Evolutionary conservation across 2,329 filamentous ascomycete species (phyloP).

Genomic region (Fusarium subglutinans): DNA sequence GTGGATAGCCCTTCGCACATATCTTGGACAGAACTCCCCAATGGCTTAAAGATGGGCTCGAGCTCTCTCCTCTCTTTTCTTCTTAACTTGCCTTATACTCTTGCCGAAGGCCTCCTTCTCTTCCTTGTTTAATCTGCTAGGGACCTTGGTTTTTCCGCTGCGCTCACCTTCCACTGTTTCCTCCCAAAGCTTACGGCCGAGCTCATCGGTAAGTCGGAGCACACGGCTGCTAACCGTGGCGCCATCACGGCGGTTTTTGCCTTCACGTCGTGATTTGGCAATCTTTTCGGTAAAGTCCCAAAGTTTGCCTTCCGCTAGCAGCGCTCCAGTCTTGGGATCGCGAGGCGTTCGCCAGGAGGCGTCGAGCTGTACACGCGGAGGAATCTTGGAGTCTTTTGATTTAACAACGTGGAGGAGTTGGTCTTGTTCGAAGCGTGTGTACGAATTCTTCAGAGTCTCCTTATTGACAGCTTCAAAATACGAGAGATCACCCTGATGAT

Average conservation of each 20-base stretch:
- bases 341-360: slow-evolving; percentile 79
- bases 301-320: slow-evolving; percentile 77
- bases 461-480: slow-evolving; percentile 99
- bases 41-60: slow-evolving; percentile 58
- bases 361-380: slow-evolving; percentile 72
- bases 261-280: slow-evolving; percentile 82
- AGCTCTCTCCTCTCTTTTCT: slow-evolving; percentile 59
- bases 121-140: slow-evolving; percentile 59
- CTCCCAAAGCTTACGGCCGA: slow-evolving; percentile 76
- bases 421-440: slow-evolving; percentile 87
- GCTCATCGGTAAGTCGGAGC: slow-evolving; percentile 75
- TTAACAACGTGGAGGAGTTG: slow-evolving; percentile 83
- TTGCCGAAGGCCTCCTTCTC: slow-evolving; percentile 57
- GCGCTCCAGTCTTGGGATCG: slow-evolving; percentile 65
- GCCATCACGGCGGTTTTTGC: slow-evolving; percentile 95
- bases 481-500: slow-evolving; percentile 94
- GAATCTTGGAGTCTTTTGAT: slow-evolving; percentile 69
- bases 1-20: background rate
- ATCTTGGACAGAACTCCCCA: slow-evolving; percentile 13
- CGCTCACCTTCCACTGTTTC: slow-evolving; percentile 56
- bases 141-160: slow-evolving; percentile 48
- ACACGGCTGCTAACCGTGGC: slow-evolving; percentile 88
- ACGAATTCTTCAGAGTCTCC: slow-evolving; percentile 94
- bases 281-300: slow-evolving; percentile 96
- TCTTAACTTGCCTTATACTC: slow-evolving; percentile 57